Evolutionary conservation across 805 yeast species (phyloP).

Genomic region (Wickerhamomyces alni): DNA sequence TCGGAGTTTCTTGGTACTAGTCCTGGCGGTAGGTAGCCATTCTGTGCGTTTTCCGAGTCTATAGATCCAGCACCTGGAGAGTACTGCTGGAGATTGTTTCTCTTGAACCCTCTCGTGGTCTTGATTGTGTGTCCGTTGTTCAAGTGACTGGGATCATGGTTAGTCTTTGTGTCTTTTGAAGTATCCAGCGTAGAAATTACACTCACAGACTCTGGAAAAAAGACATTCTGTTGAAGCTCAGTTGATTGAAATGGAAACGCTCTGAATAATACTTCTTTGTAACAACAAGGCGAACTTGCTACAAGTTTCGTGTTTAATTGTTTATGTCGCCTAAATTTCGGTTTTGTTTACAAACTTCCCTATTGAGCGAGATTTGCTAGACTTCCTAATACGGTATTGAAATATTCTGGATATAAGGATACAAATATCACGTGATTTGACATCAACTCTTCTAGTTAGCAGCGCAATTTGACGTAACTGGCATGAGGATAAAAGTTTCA

Average conservation of each 20-base stretch:
- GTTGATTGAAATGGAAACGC: too few relatives aligned
- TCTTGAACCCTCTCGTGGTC: slow-evolving; percentile 40
- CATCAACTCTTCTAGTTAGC: background rate
- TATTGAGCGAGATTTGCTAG: background rate
- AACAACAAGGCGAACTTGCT: too few relatives aligned
- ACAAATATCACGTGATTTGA: slow-evolving; percentile 7
- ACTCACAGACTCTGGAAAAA: slow-evolving; percentile 27
- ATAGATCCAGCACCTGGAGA: background rate
- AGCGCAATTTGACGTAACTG: too few relatives aligned
- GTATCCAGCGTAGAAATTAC: background rate
- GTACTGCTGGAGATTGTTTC: slow-evolving; percentile 15
- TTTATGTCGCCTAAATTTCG: too few relatives aligned
- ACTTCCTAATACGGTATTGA: background rate
- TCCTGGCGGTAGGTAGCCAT: slow-evolving; percentile 1
- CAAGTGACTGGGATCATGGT: slow-evolving; percentile 26
- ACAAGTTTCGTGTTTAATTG: too few relatives aligned
- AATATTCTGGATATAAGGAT: too few relatives aligned
- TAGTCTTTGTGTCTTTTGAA: slow-evolving; percentile 1
- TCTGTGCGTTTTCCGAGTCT: background rate
- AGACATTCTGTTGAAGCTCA: slow-evolving; percentile 14
- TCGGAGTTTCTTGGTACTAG: slow-evolving; percentile 8
- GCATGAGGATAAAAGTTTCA: too few relatives aligned
- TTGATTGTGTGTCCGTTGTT: slow-evolving; percentile 42
- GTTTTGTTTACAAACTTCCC: background rate
- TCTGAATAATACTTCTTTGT: too few relatives aligned